Conservation (phyloP, 371 early-diverging fungal genomes). For the Entomophthora muscae region DNA sequence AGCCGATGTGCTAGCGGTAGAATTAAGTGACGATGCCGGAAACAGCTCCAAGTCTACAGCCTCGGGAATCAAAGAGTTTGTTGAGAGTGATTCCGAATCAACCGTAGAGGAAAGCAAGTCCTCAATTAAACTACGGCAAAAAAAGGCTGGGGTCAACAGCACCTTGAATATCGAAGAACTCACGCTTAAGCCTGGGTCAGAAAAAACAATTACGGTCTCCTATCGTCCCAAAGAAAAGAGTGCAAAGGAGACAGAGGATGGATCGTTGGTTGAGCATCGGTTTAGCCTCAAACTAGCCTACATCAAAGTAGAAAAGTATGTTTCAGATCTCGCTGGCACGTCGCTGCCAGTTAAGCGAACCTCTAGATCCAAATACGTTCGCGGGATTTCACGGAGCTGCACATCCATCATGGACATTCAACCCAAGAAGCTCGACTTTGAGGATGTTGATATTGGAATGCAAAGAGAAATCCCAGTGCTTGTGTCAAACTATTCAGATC, state of each 20-base stretch:
- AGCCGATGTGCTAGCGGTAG: background rate
- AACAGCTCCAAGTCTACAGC: constrained; percentile 4
- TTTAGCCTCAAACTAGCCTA: constrained; percentile 45
- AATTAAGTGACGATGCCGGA: background rate
- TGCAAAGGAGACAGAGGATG: constrained; percentile 37
- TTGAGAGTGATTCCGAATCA: background rate
- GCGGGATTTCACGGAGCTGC: constrained; percentile 80
- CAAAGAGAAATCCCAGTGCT: constrained; percentile 68
- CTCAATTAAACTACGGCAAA: constrained; percentile 11
- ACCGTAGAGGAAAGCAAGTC: background rate
- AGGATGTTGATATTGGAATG: constrained; percentile 87
- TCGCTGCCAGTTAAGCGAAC: background rate
- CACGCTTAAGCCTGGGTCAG: constrained; percentile 64
- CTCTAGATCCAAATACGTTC: constrained; percentile 46
- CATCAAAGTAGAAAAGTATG: constrained; percentile 9
- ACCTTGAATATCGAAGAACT: constrained; percentile 72
- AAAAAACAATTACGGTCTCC: constrained; percentile 62
- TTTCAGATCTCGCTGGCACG: background rate
- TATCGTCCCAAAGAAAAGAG: constrained; percentile 51
- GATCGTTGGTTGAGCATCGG: constrained; percentile 48
- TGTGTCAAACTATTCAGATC: constrained; percentile 73
- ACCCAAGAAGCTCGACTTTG: constrained; percentile 76
- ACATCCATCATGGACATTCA: constrained; percentile 81
- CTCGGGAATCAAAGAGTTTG: background rate
- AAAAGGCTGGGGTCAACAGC: constrained; percentile 16